A percentile compares a stretch with the other conserved stretches of the same genome.
Conservation (phyloP, 768 basidiomycete genomes). For the Kwoniella heveanensis region DNA sequence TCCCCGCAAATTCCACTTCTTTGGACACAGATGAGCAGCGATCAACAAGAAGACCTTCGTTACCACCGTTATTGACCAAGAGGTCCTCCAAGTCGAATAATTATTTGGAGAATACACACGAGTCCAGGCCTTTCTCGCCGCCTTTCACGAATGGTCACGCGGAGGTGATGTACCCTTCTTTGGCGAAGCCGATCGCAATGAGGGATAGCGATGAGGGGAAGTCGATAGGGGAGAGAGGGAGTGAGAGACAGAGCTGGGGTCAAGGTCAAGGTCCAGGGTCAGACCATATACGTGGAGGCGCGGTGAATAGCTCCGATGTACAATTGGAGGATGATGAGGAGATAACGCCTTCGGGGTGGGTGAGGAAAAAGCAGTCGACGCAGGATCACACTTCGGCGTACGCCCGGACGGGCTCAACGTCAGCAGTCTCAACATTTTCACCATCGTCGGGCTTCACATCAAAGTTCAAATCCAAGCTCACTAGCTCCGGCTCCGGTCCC, state of each 20-base stretch:
- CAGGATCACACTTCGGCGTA: constrained; percentile 5
- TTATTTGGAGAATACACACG: constrained; percentile 29
- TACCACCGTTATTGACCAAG: constrained; percentile 6
- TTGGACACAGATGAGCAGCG: neutral
- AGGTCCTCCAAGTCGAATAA: constrained; percentile 10
- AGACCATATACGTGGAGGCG: neutral
- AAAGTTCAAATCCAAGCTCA: neutral
- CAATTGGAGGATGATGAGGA: constrained; percentile 36
- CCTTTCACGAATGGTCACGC: constrained; percentile 43
- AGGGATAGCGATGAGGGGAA: no score
- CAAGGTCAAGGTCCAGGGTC: neutral
- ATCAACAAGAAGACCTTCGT: neutral
- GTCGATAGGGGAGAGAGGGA: neutral
- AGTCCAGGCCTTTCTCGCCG: constrained; percentile 33
- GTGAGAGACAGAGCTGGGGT: neutral
- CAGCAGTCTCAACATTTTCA: no score
- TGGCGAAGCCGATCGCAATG: neutral
- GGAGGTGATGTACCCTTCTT: constrained; percentile 19
- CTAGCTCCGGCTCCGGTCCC: neutral
- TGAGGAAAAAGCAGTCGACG: constrained; percentile 34
- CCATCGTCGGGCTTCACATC: neutral
- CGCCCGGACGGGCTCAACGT: no score
- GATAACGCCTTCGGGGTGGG: constrained; percentile 40
- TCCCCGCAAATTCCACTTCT: neutral
- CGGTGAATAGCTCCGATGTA: neutral